Evolutionary conservation across 768 basidiomycete species (phyloP).

Genomic region (Lentinula lateritia): DNA sequence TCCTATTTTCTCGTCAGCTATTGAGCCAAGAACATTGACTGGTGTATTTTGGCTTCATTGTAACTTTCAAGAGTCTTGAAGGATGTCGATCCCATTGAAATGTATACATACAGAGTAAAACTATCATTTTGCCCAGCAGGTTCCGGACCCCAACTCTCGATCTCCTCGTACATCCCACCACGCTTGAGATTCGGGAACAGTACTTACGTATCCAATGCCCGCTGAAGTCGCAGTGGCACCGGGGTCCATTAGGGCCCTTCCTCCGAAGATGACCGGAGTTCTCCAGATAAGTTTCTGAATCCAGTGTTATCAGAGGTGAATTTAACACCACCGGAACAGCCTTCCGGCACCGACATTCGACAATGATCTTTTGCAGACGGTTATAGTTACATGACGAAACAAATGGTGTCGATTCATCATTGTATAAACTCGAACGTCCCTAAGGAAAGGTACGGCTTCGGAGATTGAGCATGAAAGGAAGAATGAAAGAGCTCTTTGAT

Average conservation of each 20-base stretch:
- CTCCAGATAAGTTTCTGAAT: not conserved
- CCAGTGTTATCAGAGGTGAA: not conserved
- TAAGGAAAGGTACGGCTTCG: too few species aligned
- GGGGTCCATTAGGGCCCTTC: not conserved
- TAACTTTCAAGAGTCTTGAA: too few species aligned
- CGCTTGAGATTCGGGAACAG: not conserved
- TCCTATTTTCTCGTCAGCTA: not conserved
- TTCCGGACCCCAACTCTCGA: too few species aligned
- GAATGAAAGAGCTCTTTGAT: not conserved
- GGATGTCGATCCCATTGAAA: too few species aligned
- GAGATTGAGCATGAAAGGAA: not conserved
- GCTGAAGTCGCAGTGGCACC: not conserved
- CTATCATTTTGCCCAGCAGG: too few species aligned
- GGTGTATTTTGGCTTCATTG: too few species aligned
- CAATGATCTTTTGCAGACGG: too few species aligned
- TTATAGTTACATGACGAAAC: too few species aligned
- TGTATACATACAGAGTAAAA: too few species aligned
- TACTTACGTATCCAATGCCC: not conserved
- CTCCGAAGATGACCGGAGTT: not conserved
- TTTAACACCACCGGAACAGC: not conserved
- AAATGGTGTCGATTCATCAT: too few species aligned
- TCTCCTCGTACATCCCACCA: not conserved
- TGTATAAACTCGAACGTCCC: too few species aligned
- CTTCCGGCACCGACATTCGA: not conserved
- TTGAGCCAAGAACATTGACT: not conserved